These are phyloP conservation scores for Cercospora nicotianae DNA, from an alignment of 2,329 filamentous ascomycete genomes.

Conservation along the genomic window DNA sequence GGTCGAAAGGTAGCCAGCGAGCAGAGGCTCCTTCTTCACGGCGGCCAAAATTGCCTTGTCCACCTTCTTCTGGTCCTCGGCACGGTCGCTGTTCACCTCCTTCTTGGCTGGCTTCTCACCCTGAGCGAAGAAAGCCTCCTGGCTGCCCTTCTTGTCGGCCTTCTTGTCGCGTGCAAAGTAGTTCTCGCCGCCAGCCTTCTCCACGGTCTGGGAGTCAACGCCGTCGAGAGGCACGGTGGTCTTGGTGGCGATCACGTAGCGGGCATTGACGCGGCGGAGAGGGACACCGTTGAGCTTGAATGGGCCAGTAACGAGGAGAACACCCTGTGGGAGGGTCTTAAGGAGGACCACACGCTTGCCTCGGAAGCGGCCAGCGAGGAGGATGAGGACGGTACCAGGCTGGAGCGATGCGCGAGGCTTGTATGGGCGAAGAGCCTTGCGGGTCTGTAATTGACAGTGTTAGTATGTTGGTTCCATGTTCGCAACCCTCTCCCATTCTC, in stretches of 20 bases:
- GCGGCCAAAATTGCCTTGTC: slow-evolving; percentile 92
- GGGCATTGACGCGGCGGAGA: slow-evolving; percentile 86
- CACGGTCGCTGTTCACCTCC: slow-evolving; percentile 85
- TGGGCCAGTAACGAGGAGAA: slow-evolving; percentile 97
- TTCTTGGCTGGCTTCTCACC: slow-evolving; percentile 99
- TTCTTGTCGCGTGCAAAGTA: slow-evolving; percentile 98
- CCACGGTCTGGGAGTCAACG: slow-evolving; percentile 68
- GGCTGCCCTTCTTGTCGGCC: slow-evolving; percentile 83
- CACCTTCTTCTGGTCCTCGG: slow-evolving; percentile 96
- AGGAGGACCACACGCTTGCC: slow-evolving; percentile 99
- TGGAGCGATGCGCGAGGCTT: slow-evolving; percentile 84
- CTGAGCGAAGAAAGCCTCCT: slow-evolving; percentile 99
- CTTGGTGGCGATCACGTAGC: slow-evolving; percentile 90
- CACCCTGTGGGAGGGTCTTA: slow-evolving; percentile 95
- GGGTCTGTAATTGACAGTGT: slow-evolving; percentile 62
- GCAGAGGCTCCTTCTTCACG: slow-evolving; percentile 98
- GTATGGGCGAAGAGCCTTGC: slow-evolving; percentile 88
- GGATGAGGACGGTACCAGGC: slow-evolving; percentile 95
- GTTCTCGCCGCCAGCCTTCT: slow-evolving; percentile 77
- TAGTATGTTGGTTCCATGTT: slow-evolving; percentile 21
- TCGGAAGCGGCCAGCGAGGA: slow-evolving; percentile 98
- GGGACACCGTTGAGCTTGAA: slow-evolving; percentile 99
- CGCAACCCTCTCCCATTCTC: not conserved
- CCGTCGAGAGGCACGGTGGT: slow-evolving; percentile 81
- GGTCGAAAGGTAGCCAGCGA: slow-evolving; percentile 88